phyloP scores from a whole-genome alignment of 163 green algal species.

The Volvox carteri region DNA sequence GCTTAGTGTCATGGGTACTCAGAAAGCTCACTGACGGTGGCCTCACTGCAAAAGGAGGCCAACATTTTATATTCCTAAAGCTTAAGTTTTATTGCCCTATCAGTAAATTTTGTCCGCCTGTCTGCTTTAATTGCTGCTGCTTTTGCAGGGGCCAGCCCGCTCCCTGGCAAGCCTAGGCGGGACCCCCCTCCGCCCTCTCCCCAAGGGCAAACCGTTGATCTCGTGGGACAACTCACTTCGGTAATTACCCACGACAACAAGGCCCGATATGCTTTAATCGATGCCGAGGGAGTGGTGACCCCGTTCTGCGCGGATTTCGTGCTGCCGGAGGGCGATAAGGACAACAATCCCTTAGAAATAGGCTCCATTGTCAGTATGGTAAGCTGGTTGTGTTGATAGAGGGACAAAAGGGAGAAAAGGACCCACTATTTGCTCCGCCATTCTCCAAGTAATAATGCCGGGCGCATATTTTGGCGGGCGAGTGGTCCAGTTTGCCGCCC shows the following conservation, averaged over 20 bases:
- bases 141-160: not conserved
- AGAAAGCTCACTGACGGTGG: too few species aligned
- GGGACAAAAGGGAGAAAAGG: too few species aligned
- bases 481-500: too few species aligned
- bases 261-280: not conserved
- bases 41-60: too few species aligned
- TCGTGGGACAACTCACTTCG: not conserved
- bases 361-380: not conserved
- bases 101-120: not conserved
- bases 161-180: not conserved
- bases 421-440: not conserved
- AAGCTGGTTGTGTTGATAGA: not conserved
- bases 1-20: too few species aligned
- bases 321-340: not conserved
- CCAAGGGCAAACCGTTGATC: not conserved
- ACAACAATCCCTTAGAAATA: not conserved
- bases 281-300: not conserved
- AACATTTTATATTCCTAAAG: too few species aligned
- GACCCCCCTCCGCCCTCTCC: too few species aligned
- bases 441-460: not conserved
- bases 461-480: too few species aligned
- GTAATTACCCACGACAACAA: not conserved
- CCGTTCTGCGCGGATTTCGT: not conserved
- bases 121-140: not conserved
- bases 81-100: not conserved